phyloP scores from a whole-genome alignment of 2,329 filamentous ascomycete genomes.

The Fusarium lateritium region DNA sequence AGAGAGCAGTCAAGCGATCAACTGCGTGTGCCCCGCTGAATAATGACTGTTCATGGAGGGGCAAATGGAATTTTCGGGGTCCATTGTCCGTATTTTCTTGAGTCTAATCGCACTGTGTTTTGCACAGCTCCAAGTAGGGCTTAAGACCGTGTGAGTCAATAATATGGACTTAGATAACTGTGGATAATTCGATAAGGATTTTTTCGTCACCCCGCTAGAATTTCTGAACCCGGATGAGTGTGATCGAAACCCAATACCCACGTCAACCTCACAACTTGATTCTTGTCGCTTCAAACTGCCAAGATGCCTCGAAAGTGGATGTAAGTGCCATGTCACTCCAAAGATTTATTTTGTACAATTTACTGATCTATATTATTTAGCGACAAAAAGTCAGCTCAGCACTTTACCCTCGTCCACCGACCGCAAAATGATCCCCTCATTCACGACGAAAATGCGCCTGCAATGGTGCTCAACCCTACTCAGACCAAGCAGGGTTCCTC shows the following conservation, averaged over 20 bases:
- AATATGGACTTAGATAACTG: constrained; percentile 46
- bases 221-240: constrained; percentile 50
- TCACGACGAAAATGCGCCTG: constrained; percentile 88
- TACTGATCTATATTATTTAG: constrained; percentile 52
- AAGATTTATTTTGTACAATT: too few relatives aligned
- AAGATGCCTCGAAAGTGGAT: constrained; percentile 68
- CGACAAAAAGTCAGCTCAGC: constrained; percentile 92
- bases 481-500: constrained; percentile 57
- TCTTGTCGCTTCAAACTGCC: constrained; percentile 46
- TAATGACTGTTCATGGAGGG: constrained; percentile 63
- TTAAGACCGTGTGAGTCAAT: constrained; percentile 51
- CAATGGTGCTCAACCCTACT: constrained; percentile 88
- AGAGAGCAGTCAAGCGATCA: constrained; percentile 37
- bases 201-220: constrained; percentile 51
- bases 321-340: background rate
- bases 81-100: constrained; percentile 17
- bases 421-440: constrained; percentile 98
- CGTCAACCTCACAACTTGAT: constrained; percentile 26
- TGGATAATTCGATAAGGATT: constrained; percentile 48
- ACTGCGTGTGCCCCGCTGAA: constrained; percentile 53
- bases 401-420: constrained; percentile 94
- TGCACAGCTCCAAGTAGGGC: fast-evolving
- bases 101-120: constrained; percentile 50
- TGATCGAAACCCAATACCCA: constrained; percentile 50
- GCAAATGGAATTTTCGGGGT: constrained; percentile 60